Evolutionary conservation across 31 red algal species (phyloP).

Genomic region (Endocladia muricata): DNA sequence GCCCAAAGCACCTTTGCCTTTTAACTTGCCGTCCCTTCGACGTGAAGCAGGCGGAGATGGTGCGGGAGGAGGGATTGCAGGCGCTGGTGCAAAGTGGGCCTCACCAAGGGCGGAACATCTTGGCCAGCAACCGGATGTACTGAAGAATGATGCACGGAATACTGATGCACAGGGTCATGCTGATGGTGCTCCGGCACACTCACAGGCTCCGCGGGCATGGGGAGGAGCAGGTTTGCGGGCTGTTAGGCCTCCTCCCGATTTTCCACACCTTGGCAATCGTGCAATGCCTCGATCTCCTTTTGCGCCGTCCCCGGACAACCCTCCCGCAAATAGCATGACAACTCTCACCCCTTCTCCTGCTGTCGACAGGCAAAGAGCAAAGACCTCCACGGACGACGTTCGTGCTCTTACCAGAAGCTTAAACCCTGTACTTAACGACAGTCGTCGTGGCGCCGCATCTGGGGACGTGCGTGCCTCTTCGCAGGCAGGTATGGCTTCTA

Average conservation of each 20-base stretch:
- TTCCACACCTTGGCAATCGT: conserved; percentile 5
- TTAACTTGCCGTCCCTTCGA: conserved; percentile 58
- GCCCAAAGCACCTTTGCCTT: conserved; percentile 58
- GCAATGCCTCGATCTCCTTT: not conserved
- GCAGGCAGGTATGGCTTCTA: conserved; percentile 4
- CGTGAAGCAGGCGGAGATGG: conserved; percentile 52
- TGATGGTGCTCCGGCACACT: not conserved
- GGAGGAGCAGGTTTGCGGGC: not conserved
- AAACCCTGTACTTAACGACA: no score
- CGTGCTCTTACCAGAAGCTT: not conserved
- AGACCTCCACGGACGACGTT: not conserved
- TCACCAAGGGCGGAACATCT: conserved; percentile 38
- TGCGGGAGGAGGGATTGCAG: conserved; percentile 69
- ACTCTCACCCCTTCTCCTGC: not conserved
- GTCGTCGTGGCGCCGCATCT: no score
- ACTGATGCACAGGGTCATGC: not conserved
- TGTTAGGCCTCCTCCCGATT: conserved; percentile 4
- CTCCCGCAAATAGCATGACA: not conserved
- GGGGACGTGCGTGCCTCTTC: not conserved
- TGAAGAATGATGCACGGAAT: not conserved
- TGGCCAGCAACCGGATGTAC: not conserved
- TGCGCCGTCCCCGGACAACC: not conserved
- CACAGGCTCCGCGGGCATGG: conserved; percentile 5
- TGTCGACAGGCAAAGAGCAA: not conserved
- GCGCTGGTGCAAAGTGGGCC: conserved; percentile 77